Conservation (phyloP, 179 eudicot genomes). For the Sideroxylon spinosum region DNA sequence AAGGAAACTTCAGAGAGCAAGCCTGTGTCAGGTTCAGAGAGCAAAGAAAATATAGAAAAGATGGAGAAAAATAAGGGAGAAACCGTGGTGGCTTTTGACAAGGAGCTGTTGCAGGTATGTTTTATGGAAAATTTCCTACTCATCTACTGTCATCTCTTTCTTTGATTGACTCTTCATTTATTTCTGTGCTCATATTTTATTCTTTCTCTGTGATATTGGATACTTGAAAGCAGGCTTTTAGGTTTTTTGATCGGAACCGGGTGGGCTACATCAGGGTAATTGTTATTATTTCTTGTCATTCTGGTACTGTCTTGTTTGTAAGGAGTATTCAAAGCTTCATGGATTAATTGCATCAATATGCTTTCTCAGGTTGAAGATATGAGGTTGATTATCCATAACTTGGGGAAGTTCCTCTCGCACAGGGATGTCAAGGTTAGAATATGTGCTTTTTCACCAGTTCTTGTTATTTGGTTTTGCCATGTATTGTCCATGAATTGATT, state of each 20-base stretch:
- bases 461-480: not conserved
- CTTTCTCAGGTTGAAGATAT: slow-evolving; percentile 81
- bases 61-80: slow-evolving; percentile 35
- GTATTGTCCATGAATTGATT: not conserved
- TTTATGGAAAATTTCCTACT: not conserved
- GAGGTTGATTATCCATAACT: slow-evolving; percentile 76
- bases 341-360: not conserved
- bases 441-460: not conserved
- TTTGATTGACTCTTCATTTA: not conserved
- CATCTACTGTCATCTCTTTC: not conserved
- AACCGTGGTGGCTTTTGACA: slow-evolving; percentile 40
- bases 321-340: not conserved
- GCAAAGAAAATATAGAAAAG: slow-evolving; percentile 31
- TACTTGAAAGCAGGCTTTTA: slow-evolving; percentile 71
- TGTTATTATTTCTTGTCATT: not conserved
- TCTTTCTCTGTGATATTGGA: not conserved
- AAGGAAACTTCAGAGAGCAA: slow-evolving; percentile 32
- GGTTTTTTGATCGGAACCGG: slow-evolving; percentile 92
- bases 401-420: slow-evolving; percentile 78
- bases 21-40: slow-evolving; percentile 21
- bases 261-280: slow-evolving; percentile 89
- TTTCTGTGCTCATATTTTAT: not conserved
- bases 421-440: slow-evolving; percentile 84
- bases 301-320: not conserved
- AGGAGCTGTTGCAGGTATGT: slow-evolving; percentile 71